Base-by-base conservation (phyloP, 192 early-diverging fungal genomes). In the Linnemannia hyalina region DNA sequence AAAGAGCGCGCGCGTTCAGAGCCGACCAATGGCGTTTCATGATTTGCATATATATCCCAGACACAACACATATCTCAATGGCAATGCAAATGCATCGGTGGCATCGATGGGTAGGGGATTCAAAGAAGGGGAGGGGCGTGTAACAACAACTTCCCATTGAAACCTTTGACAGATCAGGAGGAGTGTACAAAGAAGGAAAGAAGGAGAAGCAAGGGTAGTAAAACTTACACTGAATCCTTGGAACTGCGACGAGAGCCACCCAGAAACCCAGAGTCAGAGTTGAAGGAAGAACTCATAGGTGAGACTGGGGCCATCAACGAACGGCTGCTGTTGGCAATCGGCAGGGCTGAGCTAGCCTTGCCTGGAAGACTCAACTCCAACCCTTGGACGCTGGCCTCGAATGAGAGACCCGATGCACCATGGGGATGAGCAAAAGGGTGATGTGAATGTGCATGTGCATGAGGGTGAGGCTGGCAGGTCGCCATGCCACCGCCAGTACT, bases 181-280 rank as follows among this genome's bases (percentile, higher is more conserved):
- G 44, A 60, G n/a, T 15, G 23, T 29, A n/a, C 32, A 44, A 68
- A 38, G 35, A 42, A 26, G 71, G 18, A 47, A 70, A 23, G 10
- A 70, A 23, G 10, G n/a, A 54, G 49, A 47, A 26, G 54, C 7
- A 78, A 32, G 23, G 23, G 18, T 26, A 63, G 13, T 22, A 75
- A 65, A 63, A 63, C 83, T 80, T 85, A 85, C 83, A 79, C 68
- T 71, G 83, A 85, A 22, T 85, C 83, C 60, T 85, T 85, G 68
- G 83, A 85, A 49, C 83, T 80, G 38, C 83, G 78, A 7, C 83
- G 78, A 73, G 76, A 77, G 35, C 60, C 60, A 11, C 57, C 46
- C 35, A 42, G 42, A 36, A 54, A 77, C 4, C 75, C 76, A 9
- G 83, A 70, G 22, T 80, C 83, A 80, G 78, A 75, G 41, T 68